Conservation (phyloP, 2,329 filamentous ascomycete species). For the Ciborinia camelliae region DNA sequence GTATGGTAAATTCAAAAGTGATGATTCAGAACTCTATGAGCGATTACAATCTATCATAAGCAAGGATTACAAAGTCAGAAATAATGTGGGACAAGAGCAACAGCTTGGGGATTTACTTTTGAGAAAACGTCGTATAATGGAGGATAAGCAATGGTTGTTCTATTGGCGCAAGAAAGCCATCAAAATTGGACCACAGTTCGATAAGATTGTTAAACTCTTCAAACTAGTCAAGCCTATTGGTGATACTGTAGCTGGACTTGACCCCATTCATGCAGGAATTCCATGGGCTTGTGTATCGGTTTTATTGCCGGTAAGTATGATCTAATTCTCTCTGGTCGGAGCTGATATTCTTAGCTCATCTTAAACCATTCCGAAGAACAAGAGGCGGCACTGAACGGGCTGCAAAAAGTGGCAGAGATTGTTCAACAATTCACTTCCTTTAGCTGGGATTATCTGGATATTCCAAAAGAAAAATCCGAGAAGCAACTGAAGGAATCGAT, state of each 20-base stretch:
- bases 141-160: conserved; percentile 1
- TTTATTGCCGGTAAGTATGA: not conserved
- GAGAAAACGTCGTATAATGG: not conserved
- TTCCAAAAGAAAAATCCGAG: not conserved
- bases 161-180: not conserved
- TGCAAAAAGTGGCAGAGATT: not conserved
- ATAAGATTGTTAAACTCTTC: conserved; percentile 1
- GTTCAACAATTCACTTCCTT: not conserved
- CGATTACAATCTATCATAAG: not conserved
- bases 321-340: not conserved
- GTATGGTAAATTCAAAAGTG: not conserved
- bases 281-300: not conserved
- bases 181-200: not conserved
- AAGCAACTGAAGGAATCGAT: conserved; percentile 1
- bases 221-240: not conserved
- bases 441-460: not conserved
- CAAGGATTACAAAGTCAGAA: not conserved
- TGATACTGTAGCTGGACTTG: not conserved
- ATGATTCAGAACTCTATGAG: not conserved
- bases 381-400: not conserved
- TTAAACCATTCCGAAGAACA: conserved; percentile 2
- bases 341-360: not conserved
- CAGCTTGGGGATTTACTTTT: not conserved
- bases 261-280: not conserved
- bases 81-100: not conserved